Evolutionary conservation across 2,329 filamentous ascomycete genomes (phyloP).

Genomic region (Curvularia sp.): DNA sequence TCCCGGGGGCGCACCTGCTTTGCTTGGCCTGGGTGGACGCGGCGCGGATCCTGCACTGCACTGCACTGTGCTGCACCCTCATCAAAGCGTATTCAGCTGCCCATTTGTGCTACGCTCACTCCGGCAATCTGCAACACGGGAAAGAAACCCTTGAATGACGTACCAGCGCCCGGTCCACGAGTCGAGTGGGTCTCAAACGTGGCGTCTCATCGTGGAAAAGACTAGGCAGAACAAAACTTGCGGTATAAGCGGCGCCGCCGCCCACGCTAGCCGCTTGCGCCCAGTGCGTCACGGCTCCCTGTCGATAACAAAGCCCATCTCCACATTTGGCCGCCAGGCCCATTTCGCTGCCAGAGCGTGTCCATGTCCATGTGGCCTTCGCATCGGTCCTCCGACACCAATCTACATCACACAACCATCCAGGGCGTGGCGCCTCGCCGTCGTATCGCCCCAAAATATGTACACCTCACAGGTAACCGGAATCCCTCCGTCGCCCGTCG

Average conservation of each 20-base stretch:
- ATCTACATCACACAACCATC: slow-evolving; percentile 2
- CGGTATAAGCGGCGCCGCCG: slow-evolving; percentile 34
- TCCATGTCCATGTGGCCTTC: neutral
- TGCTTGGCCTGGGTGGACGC: slow-evolving; percentile 17
- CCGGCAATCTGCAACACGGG: slow-evolving; percentile 45
- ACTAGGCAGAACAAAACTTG: slow-evolving; percentile 30
- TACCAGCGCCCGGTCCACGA: slow-evolving; percentile 43
- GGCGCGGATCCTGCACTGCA: slow-evolving; percentile 8
- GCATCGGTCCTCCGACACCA: slow-evolving; percentile 15
- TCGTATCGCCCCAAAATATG: slow-evolving; percentile 2
- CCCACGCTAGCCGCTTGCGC: slow-evolving; percentile 18
- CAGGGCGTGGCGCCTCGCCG: neutral
- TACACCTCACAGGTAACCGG: neutral
- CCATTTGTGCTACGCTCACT: slow-evolving; percentile 41
- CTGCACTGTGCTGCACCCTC: neutral
- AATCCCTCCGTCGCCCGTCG: slow-evolving; percentile 1
- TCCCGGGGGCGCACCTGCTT: slow-evolving; percentile 11
- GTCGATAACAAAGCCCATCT: slow-evolving; percentile 19
- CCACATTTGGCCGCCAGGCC: slow-evolving; percentile 17
- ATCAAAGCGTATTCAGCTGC: slow-evolving; percentile 17
- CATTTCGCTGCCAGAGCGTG: neutral
- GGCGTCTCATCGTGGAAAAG: slow-evolving; percentile 41
- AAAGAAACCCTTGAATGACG: slow-evolving; percentile 46
- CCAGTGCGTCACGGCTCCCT: slow-evolving; percentile 22
- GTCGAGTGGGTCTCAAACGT: slow-evolving; percentile 48